A percentile compares a stretch with the other conserved stretches of the same genome.
Conservation (phyloP, 441 rosid genomes). For the Melastoma candidum region DNA sequence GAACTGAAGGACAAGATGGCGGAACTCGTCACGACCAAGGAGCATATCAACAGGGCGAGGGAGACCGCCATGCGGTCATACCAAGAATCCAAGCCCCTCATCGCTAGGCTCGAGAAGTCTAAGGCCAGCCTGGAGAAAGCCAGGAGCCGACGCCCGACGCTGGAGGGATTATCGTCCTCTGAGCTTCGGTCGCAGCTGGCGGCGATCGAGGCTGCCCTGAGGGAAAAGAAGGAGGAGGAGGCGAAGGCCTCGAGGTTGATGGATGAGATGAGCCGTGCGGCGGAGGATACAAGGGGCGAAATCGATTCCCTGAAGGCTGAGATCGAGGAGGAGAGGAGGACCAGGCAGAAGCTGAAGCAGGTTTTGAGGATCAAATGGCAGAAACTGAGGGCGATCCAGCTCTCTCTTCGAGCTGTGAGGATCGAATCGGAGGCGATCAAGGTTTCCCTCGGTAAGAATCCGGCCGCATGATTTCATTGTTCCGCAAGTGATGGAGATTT, state of each 20-base stretch:
- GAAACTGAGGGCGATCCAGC: slow-evolving; percentile 28
- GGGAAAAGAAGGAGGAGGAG: slow-evolving; percentile 26
- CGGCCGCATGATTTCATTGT: too few species aligned
- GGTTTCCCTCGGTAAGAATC: slow-evolving; percentile 17
- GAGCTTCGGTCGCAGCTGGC: slow-evolving; percentile 38
- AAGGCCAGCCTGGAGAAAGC: slow-evolving; percentile 29
- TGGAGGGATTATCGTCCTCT: slow-evolving; percentile 10
- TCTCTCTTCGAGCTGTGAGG: slow-evolving; percentile 25
- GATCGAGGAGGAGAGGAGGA: slow-evolving; percentile 21
- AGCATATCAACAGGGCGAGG: slow-evolving; percentile 32
- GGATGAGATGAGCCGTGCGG: slow-evolving; percentile 16
- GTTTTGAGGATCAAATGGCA: slow-evolving; percentile 29
- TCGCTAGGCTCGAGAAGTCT: slow-evolving; percentile 44
- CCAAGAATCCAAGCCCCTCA: slow-evolving; percentile 48
- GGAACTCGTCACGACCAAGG: slow-evolving; percentile 27
- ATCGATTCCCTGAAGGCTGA: slow-evolving; percentile 21
- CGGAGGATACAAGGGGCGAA: slow-evolving; percentile 20
- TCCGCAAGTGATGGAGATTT: too few species aligned
- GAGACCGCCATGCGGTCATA: slow-evolving; percentile 41
- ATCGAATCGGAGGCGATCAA: slow-evolving; percentile 34
- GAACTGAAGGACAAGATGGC: slow-evolving; percentile 21
- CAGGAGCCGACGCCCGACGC: slow-evolving; percentile 28
- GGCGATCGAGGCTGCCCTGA: slow-evolving; percentile 13
- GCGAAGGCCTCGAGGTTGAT: slow-evolving; percentile 16
- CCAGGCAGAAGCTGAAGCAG: slow-evolving; percentile 26